A percentile compares a stretch with the other conserved stretches of the same genome.
phyloP scores from a whole-genome alignment of 306 rosid species.

The Prunus mongolica region DNA sequence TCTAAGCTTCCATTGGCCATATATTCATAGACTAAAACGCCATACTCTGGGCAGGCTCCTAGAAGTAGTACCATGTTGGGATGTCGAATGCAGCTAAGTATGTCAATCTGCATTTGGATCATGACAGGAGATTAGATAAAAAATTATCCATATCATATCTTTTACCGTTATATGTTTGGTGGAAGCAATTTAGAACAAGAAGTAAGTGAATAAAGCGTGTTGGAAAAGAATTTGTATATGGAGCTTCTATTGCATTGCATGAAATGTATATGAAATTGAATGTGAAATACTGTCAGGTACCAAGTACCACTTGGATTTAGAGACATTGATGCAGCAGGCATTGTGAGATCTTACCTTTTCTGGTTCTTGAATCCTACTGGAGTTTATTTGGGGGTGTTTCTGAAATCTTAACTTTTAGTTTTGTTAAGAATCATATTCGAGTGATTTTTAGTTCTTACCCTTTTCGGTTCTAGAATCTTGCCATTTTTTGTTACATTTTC shows the following conservation, averaged over 20 bases:
- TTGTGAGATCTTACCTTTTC: not conserved
- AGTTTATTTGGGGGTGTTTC: too few relatives aligned
- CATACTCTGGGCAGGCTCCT: slow-evolving; percentile 92
- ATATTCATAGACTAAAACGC: slow-evolving; percentile 76
- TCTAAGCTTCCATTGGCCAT: slow-evolving; percentile 97
- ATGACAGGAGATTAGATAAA: not conserved
- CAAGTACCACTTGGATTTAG: too few relatives aligned
- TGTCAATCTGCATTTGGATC: slow-evolving; percentile 64
- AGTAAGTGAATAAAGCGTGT: not conserved
- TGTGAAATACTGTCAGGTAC: too few relatives aligned
- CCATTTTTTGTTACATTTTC: too few relatives aligned
- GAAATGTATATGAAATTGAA: too few relatives aligned
- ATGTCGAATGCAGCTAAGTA: slow-evolving; percentile 86
- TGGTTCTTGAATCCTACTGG: too few relatives aligned
- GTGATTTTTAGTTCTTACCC: too few relatives aligned
- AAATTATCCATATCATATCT: slow-evolving; percentile 1
- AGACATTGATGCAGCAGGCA: too few relatives aligned
- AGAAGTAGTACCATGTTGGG: slow-evolving; percentile 96
- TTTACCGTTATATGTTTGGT: not conserved
- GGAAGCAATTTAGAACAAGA: not conserved
- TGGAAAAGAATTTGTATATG: not conserved
- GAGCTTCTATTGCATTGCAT: too few relatives aligned
- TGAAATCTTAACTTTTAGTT: too few relatives aligned
- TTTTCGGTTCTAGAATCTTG: too few relatives aligned
- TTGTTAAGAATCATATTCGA: too few relatives aligned